These are phyloP conservation scores for Corylus americana DNA, from an alignment of 306 rosid genomes.

Conservation along the genomic window DNA sequence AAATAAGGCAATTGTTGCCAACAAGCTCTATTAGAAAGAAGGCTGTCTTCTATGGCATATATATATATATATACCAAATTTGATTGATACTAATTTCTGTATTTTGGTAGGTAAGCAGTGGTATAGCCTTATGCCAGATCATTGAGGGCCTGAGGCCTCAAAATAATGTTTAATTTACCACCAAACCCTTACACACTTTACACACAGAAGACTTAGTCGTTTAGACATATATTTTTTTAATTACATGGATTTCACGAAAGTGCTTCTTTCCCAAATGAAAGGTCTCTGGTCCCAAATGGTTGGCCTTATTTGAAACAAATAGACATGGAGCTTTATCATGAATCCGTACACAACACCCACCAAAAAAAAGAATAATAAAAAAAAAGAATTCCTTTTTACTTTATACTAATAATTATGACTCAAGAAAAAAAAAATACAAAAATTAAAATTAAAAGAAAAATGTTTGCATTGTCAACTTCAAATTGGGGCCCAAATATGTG, in stretches of 20 bases:
- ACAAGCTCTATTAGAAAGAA: too few relatives aligned
- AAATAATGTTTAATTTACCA: background rate
- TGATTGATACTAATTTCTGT: background rate
- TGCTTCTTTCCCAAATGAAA: background rate
- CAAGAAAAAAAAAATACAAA: background rate
- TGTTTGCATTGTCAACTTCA: conserved; percentile 35
- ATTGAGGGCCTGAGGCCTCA: background rate
- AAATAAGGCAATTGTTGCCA: too few relatives aligned
- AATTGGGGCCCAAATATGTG: conserved; percentile 38
- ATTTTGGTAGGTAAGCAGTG: background rate
- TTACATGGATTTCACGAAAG: background rate
- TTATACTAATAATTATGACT: background rate
- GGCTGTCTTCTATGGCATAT: too few relatives aligned
- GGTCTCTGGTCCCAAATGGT: conserved; percentile 15
- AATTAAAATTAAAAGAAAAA: background rate
- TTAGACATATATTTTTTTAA: background rate
- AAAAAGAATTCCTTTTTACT: background rate
- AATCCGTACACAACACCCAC: conserved; percentile 10
- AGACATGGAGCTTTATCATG: conserved; percentile 13
- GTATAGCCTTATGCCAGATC: background rate
- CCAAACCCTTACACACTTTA: background rate
- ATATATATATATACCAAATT: too few relatives aligned
- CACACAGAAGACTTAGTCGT: background rate
- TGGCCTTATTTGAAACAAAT: conserved; percentile 9
- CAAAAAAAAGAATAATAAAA: background rate